These are phyloP conservation scores for Myxozyma monticola DNA, from an alignment of 805 yeast genomes.

Conservation along the genomic window DNA sequence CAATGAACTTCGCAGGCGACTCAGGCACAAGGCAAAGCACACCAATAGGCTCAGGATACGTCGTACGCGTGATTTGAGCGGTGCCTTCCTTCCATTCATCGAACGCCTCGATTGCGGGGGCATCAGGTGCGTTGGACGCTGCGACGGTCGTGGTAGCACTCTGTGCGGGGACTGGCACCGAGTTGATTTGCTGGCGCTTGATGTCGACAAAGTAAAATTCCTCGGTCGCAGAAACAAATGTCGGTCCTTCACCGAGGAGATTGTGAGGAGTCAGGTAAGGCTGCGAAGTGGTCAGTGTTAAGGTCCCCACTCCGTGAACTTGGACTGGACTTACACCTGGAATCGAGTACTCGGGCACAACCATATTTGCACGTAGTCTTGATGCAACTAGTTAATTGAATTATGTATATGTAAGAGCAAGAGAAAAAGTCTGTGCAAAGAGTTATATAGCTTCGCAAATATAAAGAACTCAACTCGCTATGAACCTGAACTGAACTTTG, in stretches of 20 bases:
- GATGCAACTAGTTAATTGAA: too few species aligned
- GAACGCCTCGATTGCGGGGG: constrained; percentile 31
- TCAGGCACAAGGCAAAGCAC: constrained; percentile 64
- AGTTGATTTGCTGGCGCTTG: constrained; percentile 17
- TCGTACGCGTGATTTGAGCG: constrained; percentile 36
- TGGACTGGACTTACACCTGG: constrained; percentile 1
- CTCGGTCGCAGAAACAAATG: constrained; percentile 36
- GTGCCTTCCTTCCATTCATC: constrained; percentile 19
- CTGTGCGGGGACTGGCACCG: constrained; percentile 3
- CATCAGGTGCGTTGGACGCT: constrained; percentile 11
- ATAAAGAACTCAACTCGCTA: too few species aligned
- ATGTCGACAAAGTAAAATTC: constrained; percentile 40
- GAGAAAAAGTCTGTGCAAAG: too few species aligned
- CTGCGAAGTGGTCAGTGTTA: constrained; percentile 7
- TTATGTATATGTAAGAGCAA: too few species aligned
- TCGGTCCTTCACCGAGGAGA: constrained; percentile 39
- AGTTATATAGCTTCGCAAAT: too few species aligned
- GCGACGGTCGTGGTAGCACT: constrained; percentile 1
- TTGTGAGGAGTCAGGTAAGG: constrained; percentile 31
- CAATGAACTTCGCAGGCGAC: constrained; percentile 51
- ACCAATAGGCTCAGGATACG: constrained; percentile 51
- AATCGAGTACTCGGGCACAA: constrained; percentile 15
- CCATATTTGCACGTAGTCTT: too few species aligned
- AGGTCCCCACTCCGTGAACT: neutral
- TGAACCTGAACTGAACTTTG: too few species aligned